A percentile compares a stretch with the other conserved stretches of the same genome.
Conservation (phyloP, 2,329 filamentous ascomycete genomes). For the Fusarium cicatricum region DNA sequence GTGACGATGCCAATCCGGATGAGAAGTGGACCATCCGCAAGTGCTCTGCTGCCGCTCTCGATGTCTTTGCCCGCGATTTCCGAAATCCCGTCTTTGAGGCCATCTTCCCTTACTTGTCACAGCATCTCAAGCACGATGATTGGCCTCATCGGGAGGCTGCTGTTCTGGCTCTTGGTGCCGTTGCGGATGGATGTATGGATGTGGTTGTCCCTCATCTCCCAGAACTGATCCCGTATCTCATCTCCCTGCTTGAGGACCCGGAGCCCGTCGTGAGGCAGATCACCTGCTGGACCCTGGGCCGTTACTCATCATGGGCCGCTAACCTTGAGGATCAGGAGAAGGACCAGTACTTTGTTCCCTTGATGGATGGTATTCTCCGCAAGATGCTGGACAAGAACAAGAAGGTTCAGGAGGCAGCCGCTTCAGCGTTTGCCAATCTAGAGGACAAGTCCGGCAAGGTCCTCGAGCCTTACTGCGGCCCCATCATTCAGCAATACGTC, state of each 20-base stretch:
- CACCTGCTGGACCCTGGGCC: slow-evolving; percentile 95
- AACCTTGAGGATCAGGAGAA: slow-evolving; percentile 74
- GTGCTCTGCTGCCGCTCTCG: slow-evolving; percentile 93
- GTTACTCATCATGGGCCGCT: slow-evolving; percentile 93
- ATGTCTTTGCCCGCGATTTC: slow-evolving; percentile 93
- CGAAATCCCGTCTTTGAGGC: slow-evolving; percentile 87
- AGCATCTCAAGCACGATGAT: slow-evolving; percentile 85
- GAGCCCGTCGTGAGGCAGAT: slow-evolving; percentile 96
- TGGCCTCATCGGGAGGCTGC: slow-evolving; percentile 95
- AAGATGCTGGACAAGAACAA: slow-evolving; percentile 99
- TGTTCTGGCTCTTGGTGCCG: slow-evolving; percentile 91
- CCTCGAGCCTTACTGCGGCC: slow-evolving; percentile 84
- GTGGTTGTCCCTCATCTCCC: slow-evolving; percentile 90
- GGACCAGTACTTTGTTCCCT: slow-evolving; percentile 85
- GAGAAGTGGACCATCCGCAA: slow-evolving; percentile 96
- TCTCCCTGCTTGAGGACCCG: slow-evolving; percentile 81
- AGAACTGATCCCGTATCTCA: slow-evolving; percentile 88
- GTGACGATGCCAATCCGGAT: slow-evolving; percentile 84
- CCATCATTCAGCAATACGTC: slow-evolving; percentile 92
- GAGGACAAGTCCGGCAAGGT: slow-evolving; percentile 90
- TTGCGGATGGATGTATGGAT: slow-evolving; percentile 92
- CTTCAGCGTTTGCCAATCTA: slow-evolving; percentile 93
- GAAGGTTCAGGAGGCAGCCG: slow-evolving; percentile 95
- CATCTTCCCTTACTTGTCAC: slow-evolving; percentile 90
- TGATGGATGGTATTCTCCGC: slow-evolving; percentile 95